phyloP scores from a whole-genome alignment of 2,329 filamentous ascomycete species.

The Cryphonectria japonica region DNA sequence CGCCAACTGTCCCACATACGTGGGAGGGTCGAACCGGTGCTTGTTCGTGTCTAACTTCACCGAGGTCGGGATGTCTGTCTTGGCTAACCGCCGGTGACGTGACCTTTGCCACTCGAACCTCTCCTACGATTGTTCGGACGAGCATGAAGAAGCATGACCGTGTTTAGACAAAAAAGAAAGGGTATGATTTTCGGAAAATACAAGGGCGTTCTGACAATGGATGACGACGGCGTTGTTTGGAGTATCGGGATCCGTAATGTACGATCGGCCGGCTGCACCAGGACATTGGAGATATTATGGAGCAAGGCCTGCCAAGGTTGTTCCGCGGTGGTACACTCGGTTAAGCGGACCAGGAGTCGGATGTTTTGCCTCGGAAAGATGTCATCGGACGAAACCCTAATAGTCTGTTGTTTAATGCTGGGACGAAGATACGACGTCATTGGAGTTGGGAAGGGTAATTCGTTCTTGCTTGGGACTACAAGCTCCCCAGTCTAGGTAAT shows the following conservation, averaged over 20 bases:
- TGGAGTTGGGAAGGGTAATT: not conserved
- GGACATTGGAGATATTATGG: not conserved
- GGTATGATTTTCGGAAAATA: not conserved
- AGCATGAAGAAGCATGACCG: conserved; percentile 11
- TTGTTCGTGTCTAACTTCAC: conserved; percentile 28
- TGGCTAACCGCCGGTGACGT: conserved; percentile 19
- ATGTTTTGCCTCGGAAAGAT: conserved; percentile 6
- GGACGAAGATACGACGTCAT: not conserved
- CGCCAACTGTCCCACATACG: conserved; percentile 23
- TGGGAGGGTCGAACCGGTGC: conserved; percentile 26
- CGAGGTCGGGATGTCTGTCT: conserved; percentile 21
- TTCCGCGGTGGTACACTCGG: not conserved
- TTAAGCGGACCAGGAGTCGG: not conserved
- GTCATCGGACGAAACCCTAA: conserved; percentile 4
- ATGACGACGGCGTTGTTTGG: conserved; percentile 11
- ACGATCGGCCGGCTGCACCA: not conserved
- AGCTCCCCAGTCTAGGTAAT: not conserved
- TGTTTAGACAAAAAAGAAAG: not conserved
- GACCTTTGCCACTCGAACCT: conserved; percentile 7
- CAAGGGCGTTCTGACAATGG: conserved; percentile 9
- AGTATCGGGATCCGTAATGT: not conserved
- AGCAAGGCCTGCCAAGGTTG: not conserved
- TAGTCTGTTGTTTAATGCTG: conserved; percentile 4
- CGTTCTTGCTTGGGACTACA: not conserved
- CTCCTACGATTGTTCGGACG: conserved; percentile 7